These are phyloP conservation scores for Flaveria robusta DNA, from an alignment of 129 eudicot genomes.

Conservation along the genomic window DNA sequence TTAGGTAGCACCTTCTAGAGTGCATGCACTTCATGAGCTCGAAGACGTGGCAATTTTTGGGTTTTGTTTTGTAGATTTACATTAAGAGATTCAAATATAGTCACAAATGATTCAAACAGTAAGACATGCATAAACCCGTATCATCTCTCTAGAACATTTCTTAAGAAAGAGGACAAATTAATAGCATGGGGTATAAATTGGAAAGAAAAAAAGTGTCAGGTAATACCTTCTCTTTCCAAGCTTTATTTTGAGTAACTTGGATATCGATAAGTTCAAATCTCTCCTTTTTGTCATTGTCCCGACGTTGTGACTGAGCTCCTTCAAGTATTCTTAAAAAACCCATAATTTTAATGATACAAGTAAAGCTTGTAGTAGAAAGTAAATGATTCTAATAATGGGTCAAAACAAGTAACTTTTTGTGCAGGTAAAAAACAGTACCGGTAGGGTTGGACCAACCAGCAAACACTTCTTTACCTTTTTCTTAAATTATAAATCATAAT, in stretches of 20 bases:
- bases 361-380: conserved; percentile 8
- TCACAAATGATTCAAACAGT: not conserved
- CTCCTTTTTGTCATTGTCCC: conserved; percentile 53
- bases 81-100: conserved; percentile 11
- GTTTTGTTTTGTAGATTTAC: conserved; percentile 10
- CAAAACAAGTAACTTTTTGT: not conserved
- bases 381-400: not conserved
- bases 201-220: not conserved
- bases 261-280: conserved; percentile 72
- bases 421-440: not conserved
- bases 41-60: conserved; percentile 3
- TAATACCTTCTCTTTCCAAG: conserved; percentile 95
- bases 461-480: conserved; percentile 4
- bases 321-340: conserved; percentile 53
- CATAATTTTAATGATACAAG: conserved; percentile 13
- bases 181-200: not conserved
- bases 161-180: not conserved
- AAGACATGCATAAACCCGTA: conserved; percentile 2
- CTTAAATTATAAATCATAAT: not conserved
- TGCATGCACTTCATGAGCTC: conserved; percentile 2
- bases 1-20: conserved; percentile 14
- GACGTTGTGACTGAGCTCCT: conserved; percentile 36
- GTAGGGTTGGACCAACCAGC: not conserved
- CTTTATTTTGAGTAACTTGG: conserved; percentile 40
- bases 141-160: conserved; percentile 4